Evolutionary conservation across 805 yeast species (phyloP).

Genomic region (Torulaspora quercuum): DNA sequence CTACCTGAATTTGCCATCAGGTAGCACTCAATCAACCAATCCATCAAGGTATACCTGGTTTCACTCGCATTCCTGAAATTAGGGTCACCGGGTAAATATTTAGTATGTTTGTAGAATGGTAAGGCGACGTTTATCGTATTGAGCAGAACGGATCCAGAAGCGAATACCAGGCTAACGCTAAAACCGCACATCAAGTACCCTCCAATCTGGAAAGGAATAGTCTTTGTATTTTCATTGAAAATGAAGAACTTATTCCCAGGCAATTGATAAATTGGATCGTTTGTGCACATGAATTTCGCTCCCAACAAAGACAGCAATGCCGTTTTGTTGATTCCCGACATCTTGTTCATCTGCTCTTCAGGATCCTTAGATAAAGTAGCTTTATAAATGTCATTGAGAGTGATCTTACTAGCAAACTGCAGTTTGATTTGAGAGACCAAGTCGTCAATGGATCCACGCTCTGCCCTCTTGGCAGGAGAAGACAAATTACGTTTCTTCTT

Average conservation of each 20-base stretch:
- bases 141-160: slow-evolving; percentile 22
- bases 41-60: slow-evolving; percentile 17
- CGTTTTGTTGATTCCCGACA: slow-evolving; percentile 20
- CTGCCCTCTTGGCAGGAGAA: not conserved
- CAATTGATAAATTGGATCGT: slow-evolving; percentile 21
- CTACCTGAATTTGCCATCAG: slow-evolving; percentile 11
- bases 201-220: slow-evolving; percentile 23
- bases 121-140: slow-evolving; percentile 21
- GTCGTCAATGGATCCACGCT: slow-evolving; percentile 6
- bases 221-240: slow-evolving; percentile 13
- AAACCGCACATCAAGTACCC: slow-evolving; percentile 25
- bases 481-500: slow-evolving; percentile 13
- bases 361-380: slow-evolving; percentile 19
- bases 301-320: slow-evolving; percentile 22
- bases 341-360: slow-evolving; percentile 23
- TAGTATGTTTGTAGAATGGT: slow-evolving; percentile 25
- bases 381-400: slow-evolving; percentile 21
- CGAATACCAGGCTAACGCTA: slow-evolving; percentile 20
- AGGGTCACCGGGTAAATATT: slow-evolving; percentile 25
- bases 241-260: slow-evolving; percentile 27
- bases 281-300: slow-evolving; percentile 18
- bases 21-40: slow-evolving; percentile 26
- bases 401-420: slow-evolving; percentile 20
- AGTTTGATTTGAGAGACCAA: slow-evolving; percentile 19
- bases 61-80: slow-evolving; percentile 19